These are phyloP conservation scores for sunflower (Helianthus annuus) DNA, from an alignment of 129 eudicot genomes.

Conservation along the genomic window HanXRQr2.0-SUNRISE NC_035444.2:80976461-80976960, in stretches of 20 bases:
- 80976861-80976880: neutral
- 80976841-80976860: neutral
- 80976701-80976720: neutral
- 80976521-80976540: constrained; percentile 3
- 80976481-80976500: constrained; percentile 77
- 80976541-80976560: neutral
- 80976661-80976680: neutral
- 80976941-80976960: neutral
- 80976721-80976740: neutral
- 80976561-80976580: constrained; percentile 7
- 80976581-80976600: constrained; percentile 10
- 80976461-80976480: constrained; percentile 74
- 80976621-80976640: constrained; percentile 61
- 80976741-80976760: neutral
- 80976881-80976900: neutral
- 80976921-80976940: neutral
- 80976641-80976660: constrained; percentile 69
- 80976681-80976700: constrained; percentile 7
- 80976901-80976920: neutral
- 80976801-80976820: neutral
- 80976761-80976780: constrained; percentile 1
- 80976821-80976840: neutral
- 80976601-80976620: constrained; percentile 72
- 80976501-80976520: constrained; percentile 72
- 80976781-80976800: constrained; percentile 2